Base-by-base conservation (phyloP, 768 basidiomycete species). In the Lactarius vividus region DNA sequence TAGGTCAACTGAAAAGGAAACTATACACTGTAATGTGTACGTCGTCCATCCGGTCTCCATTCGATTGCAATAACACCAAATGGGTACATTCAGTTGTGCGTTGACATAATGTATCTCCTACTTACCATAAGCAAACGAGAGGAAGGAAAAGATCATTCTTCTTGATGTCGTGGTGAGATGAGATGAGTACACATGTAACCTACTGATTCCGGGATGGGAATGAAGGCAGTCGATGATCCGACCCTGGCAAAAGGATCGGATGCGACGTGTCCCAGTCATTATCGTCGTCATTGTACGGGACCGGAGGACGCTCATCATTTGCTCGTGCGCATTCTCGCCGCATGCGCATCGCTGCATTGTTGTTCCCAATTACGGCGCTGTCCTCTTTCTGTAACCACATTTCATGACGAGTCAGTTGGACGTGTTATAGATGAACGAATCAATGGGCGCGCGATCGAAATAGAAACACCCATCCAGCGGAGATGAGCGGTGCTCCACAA, bases 31-130 rank as follows among this genome's bases (percentile, higher is more conserved):
- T 35, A 35, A 10, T 35, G 11, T 37, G 11, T 23, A 49, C n/a
- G 46, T 49, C 46, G 46, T 49, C 46, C 18, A n/a, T 56, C 53
- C 29, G 33, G 55, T 23, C 57, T 35, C 31, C 37, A 35, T 39
- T 57, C 57, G 57, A 57, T 15, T 37, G 57, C 23, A 67, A 67
- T 67, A 46, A 63, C 16, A 23, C 66, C 66, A 67, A 67, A 67
- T 67, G 66, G 57, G 66, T 63, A 53, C 65, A 63, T 60, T 29
- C 53, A 54, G 53, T 18, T 18, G 16, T 31, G 53, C 29, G 15
- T 28, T 52, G n/a, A 61, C 55, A 56, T 65, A 54, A 61, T n/a
- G 23, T 20, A 60, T 16, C 44, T 55, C 23, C 23, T 37, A 16
- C 23, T 39, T 49, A 23, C 65, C 26, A 49, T 60, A 64, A 39